phyloP scores from a whole-genome alignment of 164 flowering plant genomes.

The Warburgia ugandensis region DNA sequence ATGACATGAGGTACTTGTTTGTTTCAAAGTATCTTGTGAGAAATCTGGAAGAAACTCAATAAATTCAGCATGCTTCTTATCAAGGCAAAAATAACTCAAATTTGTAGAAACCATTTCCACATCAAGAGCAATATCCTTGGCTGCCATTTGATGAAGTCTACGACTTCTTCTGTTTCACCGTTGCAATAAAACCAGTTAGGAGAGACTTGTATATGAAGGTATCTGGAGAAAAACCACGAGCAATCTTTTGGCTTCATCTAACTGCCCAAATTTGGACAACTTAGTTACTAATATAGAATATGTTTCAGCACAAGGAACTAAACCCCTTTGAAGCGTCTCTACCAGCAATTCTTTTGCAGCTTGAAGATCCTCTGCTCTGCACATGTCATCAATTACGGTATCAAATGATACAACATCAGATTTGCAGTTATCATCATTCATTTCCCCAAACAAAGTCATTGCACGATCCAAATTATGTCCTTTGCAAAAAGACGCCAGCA shows the following conservation, averaged over 20 bases:
- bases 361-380: slow-evolving; percentile 43
- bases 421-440: slow-evolving; percentile 32
- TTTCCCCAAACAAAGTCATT: slow-evolving; percentile 36
- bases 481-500: slow-evolving; percentile 48
- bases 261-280: slow-evolving; percentile 38
- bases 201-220: slow-evolving; percentile 47
- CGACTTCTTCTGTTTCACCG: slow-evolving; percentile 42
- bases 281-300: slow-evolving; percentile 49
- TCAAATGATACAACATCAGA: slow-evolving; percentile 51
- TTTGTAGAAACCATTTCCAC: slow-evolving; percentile 35
- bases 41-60: slow-evolving; percentile 42
- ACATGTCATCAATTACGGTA: slow-evolving; percentile 41
- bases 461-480: slow-evolving; percentile 49
- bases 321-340: slow-evolving; percentile 46
- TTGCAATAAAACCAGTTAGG: slow-evolving; percentile 35
- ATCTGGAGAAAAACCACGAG: slow-evolving; percentile 44
- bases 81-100: slow-evolving; percentile 36
- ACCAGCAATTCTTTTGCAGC: slow-evolving; percentile 32
- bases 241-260: slow-evolving; percentile 53
- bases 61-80: slow-evolving; percentile 24
- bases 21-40: slow-evolving; percentile 20
- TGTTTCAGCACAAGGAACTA: slow-evolving; percentile 43
- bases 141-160: slow-evolving; percentile 51
- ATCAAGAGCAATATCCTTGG: slow-evolving; percentile 41
- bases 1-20: slow-evolving; percentile 26